phyloP scores from a whole-genome alignment of 2,329 filamentous ascomycete species.

The Achaetomium macrosporum region DNA sequence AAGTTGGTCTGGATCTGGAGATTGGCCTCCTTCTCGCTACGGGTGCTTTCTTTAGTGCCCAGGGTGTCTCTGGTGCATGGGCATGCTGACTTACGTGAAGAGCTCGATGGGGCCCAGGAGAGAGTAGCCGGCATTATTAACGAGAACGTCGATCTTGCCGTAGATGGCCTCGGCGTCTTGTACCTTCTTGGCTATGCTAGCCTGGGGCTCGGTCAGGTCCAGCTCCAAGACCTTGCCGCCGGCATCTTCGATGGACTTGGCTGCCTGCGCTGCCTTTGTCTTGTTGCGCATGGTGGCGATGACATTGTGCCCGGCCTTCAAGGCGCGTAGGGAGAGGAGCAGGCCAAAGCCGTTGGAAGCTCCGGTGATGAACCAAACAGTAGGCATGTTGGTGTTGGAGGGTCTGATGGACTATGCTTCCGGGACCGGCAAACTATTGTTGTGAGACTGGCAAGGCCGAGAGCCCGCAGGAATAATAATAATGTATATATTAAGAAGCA shows the following conservation, averaged over 20 bases:
- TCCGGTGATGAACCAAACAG: constrained; percentile 48
- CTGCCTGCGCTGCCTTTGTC: constrained; percentile 16
- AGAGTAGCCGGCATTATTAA: constrained; percentile 43
- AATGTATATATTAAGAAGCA: no score
- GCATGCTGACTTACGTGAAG: not conserved
- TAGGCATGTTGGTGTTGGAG: no score
- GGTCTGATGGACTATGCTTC: no score
- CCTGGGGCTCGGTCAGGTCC: constrained; percentile 38
- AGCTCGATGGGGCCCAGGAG: constrained; percentile 41
- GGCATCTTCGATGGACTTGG: constrained; percentile 24
- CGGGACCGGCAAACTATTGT: no score
- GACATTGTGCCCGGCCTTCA: constrained; percentile 40
- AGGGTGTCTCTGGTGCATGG: not conserved
- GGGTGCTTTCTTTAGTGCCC: no score
- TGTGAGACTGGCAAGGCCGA: no score
- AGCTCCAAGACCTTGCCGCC: constrained; percentile 34
- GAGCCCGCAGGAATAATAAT: no score
- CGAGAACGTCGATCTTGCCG: constrained; percentile 39
- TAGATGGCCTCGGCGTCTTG: constrained; percentile 34
- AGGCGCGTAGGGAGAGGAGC: constrained; percentile 37
- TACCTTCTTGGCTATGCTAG: constrained; percentile 30
- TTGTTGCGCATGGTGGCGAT: constrained; percentile 40
- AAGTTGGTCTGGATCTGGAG: not conserved
- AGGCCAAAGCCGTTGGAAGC: constrained; percentile 42
- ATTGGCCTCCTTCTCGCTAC: not conserved